Evolutionary conservation across 2,329 filamentous ascomycete species (phyloP), one percentile per base, ranked within the genome.

Genomic region (Aureobasidium vineae): DNA sequence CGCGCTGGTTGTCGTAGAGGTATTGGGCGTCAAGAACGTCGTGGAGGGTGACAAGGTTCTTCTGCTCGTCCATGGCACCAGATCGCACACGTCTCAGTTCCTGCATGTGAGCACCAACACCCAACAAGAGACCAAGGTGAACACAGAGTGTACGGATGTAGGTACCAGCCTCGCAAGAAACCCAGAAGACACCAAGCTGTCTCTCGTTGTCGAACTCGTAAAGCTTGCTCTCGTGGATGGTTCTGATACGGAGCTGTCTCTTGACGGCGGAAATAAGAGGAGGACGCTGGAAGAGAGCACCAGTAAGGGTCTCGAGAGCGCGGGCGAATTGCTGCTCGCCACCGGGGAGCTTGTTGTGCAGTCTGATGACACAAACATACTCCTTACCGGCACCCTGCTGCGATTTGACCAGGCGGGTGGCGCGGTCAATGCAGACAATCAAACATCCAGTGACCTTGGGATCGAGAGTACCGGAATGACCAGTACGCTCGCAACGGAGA

Each of bases 321-420:
- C 93, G 90, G 67, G 91, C 89, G 75, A 99, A 94, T 79, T 97
- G 93, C 50, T 91, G 88, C 83, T 97, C 90, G 73, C 94, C 94
- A 71, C 94, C 95, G 63, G 93, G 91, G 65, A 99, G 85, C 82
- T 93, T 96, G 82, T 96, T 93, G 81, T 99, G 95, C 70, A 99
- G 86, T 75, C 95, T 88, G 75, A 98, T 92, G 68, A 99, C 92
- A 75, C 90, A 93, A 64, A 98, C 93, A 78, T 99, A 99, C 83
- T 99, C 95, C 84, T 99, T 99, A 85, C 95, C 95, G 69, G 95
- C 95, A 76, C 94, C 93, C 81, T 99, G 95, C 82, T 99, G 95
- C 63, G 93, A 97, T 85, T 99, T 99, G 79, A 99, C 95, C 67
- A 99, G 88, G 75, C 95, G 90, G 71, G 95, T 99, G 65, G 95